Conservation (phyloP, 768 basidiomycete genomes). For the Russula foetens region DNA sequence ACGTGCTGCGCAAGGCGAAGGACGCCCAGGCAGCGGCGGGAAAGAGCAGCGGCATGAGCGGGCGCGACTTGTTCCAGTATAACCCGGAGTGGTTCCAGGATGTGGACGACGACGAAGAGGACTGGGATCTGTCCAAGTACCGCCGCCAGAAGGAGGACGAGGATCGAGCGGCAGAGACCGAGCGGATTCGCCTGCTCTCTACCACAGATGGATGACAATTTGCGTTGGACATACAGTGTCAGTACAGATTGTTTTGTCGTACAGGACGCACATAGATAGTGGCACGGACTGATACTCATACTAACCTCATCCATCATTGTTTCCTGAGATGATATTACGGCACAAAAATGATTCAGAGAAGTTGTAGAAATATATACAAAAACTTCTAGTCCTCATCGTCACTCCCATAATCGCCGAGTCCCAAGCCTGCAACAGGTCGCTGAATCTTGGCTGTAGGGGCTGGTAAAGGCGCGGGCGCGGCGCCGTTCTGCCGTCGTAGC, state of each 20-base stretch:
- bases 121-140: conserved; percentile 48
- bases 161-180: conserved; percentile 45
- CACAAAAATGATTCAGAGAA: neutral
- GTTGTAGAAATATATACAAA: neutral
- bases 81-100: conserved; percentile 93
- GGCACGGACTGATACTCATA: neutral
- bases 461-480: conserved; percentile 18
- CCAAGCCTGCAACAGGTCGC: conserved; percentile 41
- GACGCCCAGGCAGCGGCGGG: conserved; percentile 75
- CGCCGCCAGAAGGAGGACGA: conserved; percentile 55
- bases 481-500: conserved; percentile 63
- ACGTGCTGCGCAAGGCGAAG: conserved; percentile 76
- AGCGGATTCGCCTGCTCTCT: conserved; percentile 39
- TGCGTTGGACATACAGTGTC: neutral
- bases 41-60: conserved; percentile 90
- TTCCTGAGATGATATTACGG: neutral
- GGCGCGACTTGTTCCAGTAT: conserved; percentile 95
- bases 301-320: neutral
- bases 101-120: conserved; percentile 44
- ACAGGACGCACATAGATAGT: neutral
- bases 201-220: conserved; percentile 29
- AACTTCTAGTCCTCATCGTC: conserved; percentile 44
- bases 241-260: neutral
- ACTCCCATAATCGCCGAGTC: conserved; percentile 71
- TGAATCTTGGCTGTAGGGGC: conserved; percentile 26